Base-by-base conservation (phyloP, 768 basidiomycete genomes). In the Auricularia sp. region DNA sequence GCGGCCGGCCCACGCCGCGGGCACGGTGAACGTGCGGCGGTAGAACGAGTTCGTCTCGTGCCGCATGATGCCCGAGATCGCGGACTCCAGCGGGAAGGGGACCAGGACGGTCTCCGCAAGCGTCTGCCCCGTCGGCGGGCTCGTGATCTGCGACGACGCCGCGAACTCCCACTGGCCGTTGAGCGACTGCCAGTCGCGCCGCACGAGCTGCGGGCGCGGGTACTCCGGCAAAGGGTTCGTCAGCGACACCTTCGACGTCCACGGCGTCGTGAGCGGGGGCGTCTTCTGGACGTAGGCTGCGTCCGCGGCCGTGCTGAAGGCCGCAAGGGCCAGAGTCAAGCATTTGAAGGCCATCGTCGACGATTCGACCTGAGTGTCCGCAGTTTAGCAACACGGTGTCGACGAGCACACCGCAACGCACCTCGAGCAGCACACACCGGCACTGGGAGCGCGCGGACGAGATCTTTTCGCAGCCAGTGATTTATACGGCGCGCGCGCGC, bases 181-280 rank as follows among this genome's bases (percentile, higher is more conserved):
- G 29, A 59, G 56, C 11, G 23, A 33, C 56, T 59, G 56, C 56
- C 56, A 59, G 56, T 59, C 56, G 29, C 23, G 8, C 6, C 56
- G 56, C 29, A 59, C 56, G 56, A 59, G 56, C 29, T 59, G 56
- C 11, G 56, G 56, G 11, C 56, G 56, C 34, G 56, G 56, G 56
- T 59, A 59, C 56, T 59, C 56, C 8, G 56, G 56, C 56, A 1
- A 29, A 21, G 56, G 56, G 56, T 33, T 35, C 33, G 23, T 35
- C 23, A 35, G 23, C 16, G 56, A 35, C 56, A 59, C 56, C 56
- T 59, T 21, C 21, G 56, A 29, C 56, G 56, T 59, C 56, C 56
- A 64, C 36, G 63, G 63, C 36, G 63, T 54, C 36, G 63, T 64
- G 63, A 42, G 42, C 21, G 63, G 58, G 12, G 54, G 29, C 23